A percentile compares a stretch with the other conserved stretches of the same genome.
Conservation (phyloP, 2,329 filamentous ascomycete species). For the Aspergillus versicolor region DNA sequence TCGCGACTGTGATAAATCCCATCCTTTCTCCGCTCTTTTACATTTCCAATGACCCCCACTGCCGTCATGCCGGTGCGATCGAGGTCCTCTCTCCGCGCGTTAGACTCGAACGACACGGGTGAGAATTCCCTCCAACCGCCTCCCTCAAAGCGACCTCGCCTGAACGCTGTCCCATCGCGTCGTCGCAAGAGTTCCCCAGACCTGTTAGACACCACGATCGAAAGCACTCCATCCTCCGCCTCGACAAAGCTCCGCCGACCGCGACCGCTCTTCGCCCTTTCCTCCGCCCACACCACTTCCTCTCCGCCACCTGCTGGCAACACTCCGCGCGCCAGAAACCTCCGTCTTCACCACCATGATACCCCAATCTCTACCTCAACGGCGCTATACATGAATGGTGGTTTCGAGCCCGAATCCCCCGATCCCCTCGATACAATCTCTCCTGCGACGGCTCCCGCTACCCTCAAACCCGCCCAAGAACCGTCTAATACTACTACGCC, state of each 20-base stretch:
- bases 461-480: constrained; percentile 4
- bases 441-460: constrained; percentile 10
- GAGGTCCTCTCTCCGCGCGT: constrained; percentile 33
- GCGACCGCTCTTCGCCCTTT: constrained; percentile 15
- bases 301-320: constrained; percentile 14
- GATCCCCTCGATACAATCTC: constrained; percentile 29
- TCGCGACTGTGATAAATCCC: neutral
- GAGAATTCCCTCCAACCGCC: constrained; percentile 18
- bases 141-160: constrained; percentile 28
- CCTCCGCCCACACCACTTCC: constrained; percentile 12
- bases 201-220: constrained; percentile 30
- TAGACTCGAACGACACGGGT: constrained; percentile 22
- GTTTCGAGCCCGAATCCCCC: constrained; percentile 29
- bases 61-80: constrained; percentile 35
- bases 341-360: constrained; percentile 19
- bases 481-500: neutral
- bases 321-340: constrained; percentile 18
- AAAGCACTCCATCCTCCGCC: constrained; percentile 10
- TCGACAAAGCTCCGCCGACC: constrained; percentile 19
- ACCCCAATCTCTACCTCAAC: constrained; percentile 15
- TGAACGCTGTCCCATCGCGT: constrained; percentile 18
- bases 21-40: neutral
- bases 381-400: constrained; percentile 22
- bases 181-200: constrained; percentile 35
- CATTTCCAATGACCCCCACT: constrained; percentile 17